These are phyloP conservation scores for Spiromastix sp. DNA, from an alignment of 2,329 filamentous ascomycete genomes.

Conservation along the genomic window DNA sequence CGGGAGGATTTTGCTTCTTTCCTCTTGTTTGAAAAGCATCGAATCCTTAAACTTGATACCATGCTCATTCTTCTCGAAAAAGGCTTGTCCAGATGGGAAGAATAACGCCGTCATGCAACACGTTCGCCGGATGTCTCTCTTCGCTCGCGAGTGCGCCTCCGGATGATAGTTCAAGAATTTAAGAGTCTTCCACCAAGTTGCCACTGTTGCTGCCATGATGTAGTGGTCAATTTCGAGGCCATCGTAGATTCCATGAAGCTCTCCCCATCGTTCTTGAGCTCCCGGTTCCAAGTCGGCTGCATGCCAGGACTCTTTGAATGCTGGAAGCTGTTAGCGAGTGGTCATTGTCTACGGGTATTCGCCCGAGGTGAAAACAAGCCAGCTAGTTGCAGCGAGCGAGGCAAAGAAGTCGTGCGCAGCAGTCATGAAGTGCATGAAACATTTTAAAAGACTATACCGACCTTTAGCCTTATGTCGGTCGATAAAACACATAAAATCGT, in stretches of 20 bases:
- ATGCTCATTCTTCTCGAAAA: constrained; percentile 23
- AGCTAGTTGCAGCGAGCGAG: too few species aligned
- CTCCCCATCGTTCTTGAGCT: constrained; percentile 27
- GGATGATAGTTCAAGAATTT: constrained; percentile 16
- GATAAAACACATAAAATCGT: constrained; percentile 19
- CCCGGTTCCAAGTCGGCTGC: constrained; percentile 34
- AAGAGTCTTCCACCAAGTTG: constrained; percentile 10
- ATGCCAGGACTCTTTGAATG: constrained; percentile 37
- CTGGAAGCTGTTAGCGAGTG: constrained; percentile 12
- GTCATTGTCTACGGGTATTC: not conserved
- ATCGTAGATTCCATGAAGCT: constrained; percentile 27
- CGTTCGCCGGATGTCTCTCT: constrained; percentile 29
- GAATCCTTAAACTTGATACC: constrained; percentile 27
- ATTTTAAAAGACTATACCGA: constrained; percentile 9
- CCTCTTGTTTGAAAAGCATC: constrained; percentile 29
- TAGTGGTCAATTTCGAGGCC: constrained; percentile 15
- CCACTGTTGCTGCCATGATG: constrained; percentile 7
- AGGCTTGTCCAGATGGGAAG: constrained; percentile 22
- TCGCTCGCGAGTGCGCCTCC: constrained; percentile 26
- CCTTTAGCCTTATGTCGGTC: constrained; percentile 27
- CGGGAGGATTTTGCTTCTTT: constrained; percentile 28
- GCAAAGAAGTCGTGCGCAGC: too few species aligned
- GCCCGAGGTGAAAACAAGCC: too few species aligned
- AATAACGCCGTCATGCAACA: constrained; percentile 30
- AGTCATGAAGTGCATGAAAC: too few species aligned